These are phyloP conservation scores for Tephrocybe sp. DNA, from an alignment of 768 basidiomycete genomes.

Conservation along the genomic window DNA sequence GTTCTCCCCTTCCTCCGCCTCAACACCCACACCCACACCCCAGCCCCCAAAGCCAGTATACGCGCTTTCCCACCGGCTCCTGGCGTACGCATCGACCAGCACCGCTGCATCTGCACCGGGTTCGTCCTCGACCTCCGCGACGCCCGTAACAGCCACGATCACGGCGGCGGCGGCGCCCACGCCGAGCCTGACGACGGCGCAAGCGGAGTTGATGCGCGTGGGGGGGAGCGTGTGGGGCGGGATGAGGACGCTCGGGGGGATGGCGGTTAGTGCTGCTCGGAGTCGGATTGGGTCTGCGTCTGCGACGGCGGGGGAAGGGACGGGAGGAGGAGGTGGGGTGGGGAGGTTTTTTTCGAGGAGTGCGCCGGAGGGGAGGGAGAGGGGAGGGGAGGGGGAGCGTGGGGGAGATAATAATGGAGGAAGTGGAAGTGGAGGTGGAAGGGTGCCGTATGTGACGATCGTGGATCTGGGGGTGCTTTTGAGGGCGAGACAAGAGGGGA, in stretches of 20 bases:
- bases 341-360: slow-evolving; percentile 60
- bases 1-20: too few relatives aligned
- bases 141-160: slow-evolving; percentile 9
- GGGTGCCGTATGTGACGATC: slow-evolving; percentile 39
- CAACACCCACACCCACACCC: neutral
- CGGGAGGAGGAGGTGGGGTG: slow-evolving; percentile 24
- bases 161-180: slow-evolving; percentile 22
- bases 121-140: slow-evolving; percentile 1
- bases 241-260: slow-evolving; percentile 61
- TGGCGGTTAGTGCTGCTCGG: slow-evolving; percentile 55
- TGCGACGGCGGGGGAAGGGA: slow-evolving; percentile 13
- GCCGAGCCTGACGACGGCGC: slow-evolving; percentile 62
- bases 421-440: slow-evolving; percentile 21
- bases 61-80: slow-evolving; percentile 59
- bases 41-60: slow-evolving; percentile 49
- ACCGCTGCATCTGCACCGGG: slow-evolving; percentile 4
- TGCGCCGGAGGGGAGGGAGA: slow-evolving; percentile 46
- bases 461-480: slow-evolving; percentile 47
- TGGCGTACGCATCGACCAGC: slow-evolving; percentile 50
- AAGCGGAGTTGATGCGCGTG: too few relatives aligned
- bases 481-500: neutral
- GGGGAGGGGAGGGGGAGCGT: slow-evolving; percentile 7
- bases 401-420: slow-evolving; percentile 10
- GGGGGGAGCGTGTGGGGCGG: slow-evolving; percentile 62
- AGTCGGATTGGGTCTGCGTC: slow-evolving; percentile 23